These are phyloP conservation scores for Vitis hybrid DNA, from an alignment of 177 flowering plant species.

Conservation along the genomic window DNA sequence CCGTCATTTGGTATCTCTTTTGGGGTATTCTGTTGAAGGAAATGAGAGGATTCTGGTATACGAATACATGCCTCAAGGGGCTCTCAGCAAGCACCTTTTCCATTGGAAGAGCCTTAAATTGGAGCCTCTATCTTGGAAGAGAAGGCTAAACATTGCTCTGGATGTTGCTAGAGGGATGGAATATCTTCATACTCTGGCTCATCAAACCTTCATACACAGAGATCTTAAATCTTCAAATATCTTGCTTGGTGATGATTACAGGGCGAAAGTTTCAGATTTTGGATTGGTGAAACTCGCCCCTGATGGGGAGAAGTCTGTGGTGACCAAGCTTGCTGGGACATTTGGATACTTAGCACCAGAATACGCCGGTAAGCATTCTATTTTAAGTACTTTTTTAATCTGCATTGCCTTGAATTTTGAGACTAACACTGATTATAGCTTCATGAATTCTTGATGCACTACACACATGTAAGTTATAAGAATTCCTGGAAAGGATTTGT, in stretches of 20 bases:
- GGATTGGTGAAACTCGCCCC: conserved; percentile 97
- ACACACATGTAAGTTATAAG: too few species aligned
- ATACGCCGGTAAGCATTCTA: conserved; percentile 76
- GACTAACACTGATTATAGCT: background rate
- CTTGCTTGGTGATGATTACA: conserved; percentile 85
- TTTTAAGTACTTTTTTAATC: background rate
- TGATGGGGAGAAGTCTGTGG: conserved; percentile 72
- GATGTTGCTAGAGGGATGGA: conserved; percentile 98
- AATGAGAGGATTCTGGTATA: conserved; percentile 81
- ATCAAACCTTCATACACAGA: conserved; percentile 88
- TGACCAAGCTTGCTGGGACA: conserved; percentile 91
- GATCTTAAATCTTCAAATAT: conserved; percentile 94
- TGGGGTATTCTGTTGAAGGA: conserved; percentile 89
- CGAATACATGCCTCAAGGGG: conserved; percentile 93
- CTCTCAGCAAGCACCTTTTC: conserved; percentile 87
- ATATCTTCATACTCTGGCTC: conserved; percentile 83
- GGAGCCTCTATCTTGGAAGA: conserved; percentile 95
- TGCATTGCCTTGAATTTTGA: background rate
- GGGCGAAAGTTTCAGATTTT: conserved; percentile 93
- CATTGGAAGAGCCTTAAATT: conserved; percentile 70
- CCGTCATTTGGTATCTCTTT: conserved; percentile 83
- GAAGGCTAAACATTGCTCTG: conserved; percentile 82
- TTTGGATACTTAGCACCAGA: conserved; percentile 98
- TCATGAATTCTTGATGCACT: background rate
- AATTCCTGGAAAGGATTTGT: too few species aligned